Percentiles rank a stretch among this genome's conserved stretches.
Evolutionary conservation across 164 flowering plant genomes (phyloP).

Genomic region (Macadamia integrifolia): DNA sequence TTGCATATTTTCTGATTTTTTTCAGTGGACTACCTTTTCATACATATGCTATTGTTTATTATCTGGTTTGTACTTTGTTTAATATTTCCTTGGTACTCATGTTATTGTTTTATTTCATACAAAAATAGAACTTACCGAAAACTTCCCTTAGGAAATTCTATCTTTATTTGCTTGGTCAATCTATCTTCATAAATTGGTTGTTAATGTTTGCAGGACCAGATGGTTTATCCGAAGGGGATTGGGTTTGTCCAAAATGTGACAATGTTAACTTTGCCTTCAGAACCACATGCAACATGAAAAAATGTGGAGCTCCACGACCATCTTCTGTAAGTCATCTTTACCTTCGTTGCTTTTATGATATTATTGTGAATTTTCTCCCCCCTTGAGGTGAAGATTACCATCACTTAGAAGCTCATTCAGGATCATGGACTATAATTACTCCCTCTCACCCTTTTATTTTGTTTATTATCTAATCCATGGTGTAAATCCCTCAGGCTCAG

Average conservation of each 20-base stretch:
- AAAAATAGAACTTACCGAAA: too few relatives aligned
- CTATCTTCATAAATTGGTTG: background rate
- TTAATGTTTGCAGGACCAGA: constrained; percentile 35
- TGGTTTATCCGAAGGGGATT: constrained; percentile 42
- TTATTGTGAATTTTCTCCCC: background rate
- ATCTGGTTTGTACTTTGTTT: background rate
- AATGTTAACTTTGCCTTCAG: constrained; percentile 46
- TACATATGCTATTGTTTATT: background rate
- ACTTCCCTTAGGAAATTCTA: background rate
- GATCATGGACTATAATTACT: background rate
- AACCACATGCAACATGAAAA: constrained; percentile 43
- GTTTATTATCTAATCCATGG: too few relatives aligned
- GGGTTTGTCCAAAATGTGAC: constrained; percentile 47
- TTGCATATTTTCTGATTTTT: background rate
- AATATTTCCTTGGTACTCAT: too few relatives aligned
- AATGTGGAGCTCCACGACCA: constrained; percentile 41
- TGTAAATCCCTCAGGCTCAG: too few relatives aligned
- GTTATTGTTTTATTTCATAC: too few relatives aligned
- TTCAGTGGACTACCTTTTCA: background rate
- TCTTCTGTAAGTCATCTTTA: constrained; percentile 23
- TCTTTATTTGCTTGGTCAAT: background rate
- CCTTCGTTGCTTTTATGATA: background rate
- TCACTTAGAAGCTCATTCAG: background rate
- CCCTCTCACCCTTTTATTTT: too few relatives aligned
- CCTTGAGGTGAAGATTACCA: background rate